Evolutionary conservation across 352 stramenopile species (phyloP).

Genomic region (Pythium aristosporum): DNA sequence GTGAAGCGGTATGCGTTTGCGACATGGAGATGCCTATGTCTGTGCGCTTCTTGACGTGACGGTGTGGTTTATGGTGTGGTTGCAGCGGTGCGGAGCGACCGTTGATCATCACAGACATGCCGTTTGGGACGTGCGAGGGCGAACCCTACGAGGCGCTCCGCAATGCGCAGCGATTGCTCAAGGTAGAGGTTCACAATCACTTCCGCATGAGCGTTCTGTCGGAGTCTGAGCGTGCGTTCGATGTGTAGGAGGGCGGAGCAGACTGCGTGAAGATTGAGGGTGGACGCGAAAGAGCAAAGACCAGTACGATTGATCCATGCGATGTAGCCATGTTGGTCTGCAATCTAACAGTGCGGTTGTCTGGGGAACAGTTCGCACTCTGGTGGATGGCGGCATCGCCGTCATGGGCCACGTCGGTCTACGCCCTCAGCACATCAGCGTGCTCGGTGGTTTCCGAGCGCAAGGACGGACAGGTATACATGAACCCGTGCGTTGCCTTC

Average conservation of each 20-base stretch:
- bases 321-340: not conserved
- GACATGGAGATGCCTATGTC: not conserved
- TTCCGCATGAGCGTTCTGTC: not conserved
- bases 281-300: conserved; percentile 77
- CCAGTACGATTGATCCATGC: conserved; percentile 35
- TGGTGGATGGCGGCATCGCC: conserved; percentile 89
- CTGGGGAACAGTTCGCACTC: conserved; percentile 49
- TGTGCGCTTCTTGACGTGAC: not conserved
- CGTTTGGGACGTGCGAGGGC: conserved; percentile 97
- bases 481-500: not conserved
- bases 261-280: conserved; percentile 99
- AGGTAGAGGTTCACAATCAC: conserved; percentile 38
- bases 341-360: not conserved
- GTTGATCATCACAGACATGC: conserved; percentile 98
- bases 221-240: not conserved
- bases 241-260: conserved; percentile 91
- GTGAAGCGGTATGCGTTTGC: conserved; percentile 81
- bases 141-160: conserved; percentile 88
- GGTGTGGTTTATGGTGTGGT: not conserved
- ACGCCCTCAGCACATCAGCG: conserved; percentile 94
- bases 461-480: conserved; percentile 92
- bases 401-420: conserved; percentile 98
- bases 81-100: conserved; percentile 72
- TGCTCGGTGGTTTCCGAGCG: conserved; percentile 96
- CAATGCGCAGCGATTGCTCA: conserved; percentile 95